These are phyloP conservation scores for Didymella exigua DNA, from an alignment of 2,329 filamentous ascomycete species.

Conservation along the genomic window DNA sequence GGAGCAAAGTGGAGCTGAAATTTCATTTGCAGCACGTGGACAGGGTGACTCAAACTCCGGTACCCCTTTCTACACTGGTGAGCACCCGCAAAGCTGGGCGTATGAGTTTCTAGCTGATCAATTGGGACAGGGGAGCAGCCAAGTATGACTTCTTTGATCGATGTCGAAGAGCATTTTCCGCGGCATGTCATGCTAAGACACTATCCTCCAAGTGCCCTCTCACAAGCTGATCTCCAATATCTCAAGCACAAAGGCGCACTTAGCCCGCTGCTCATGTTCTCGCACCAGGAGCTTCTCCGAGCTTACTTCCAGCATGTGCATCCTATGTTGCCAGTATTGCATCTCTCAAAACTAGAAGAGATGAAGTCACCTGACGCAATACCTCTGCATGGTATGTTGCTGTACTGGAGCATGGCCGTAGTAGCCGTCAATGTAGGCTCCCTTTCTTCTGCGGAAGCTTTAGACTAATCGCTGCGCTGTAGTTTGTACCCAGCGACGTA, in stretches of 20 bases:
- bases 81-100: neutral
- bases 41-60: slow-evolving; percentile 3
- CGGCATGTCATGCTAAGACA: slow-evolving; percentile 8
- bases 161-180: slow-evolving; percentile 6
- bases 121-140: slow-evolving; percentile 6
- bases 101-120: neutral
- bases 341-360: neutral
- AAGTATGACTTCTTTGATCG: slow-evolving; percentile 8
- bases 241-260: slow-evolving; percentile 10
- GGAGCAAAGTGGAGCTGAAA: slow-evolving; percentile 16
- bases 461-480: neutral
- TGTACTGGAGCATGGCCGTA: slow-evolving; percentile 16
- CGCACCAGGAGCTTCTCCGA: slow-evolving; percentile 6
- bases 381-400: neutral
- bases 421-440: slow-evolving; percentile 3
- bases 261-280: neutral
- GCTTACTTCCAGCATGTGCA: slow-evolving; percentile 13
- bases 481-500: slow-evolving; percentile 5
- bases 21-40: slow-evolving; percentile 5
- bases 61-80: slow-evolving; percentile 16
- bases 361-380: neutral
- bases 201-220: neutral
- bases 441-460: neutral
- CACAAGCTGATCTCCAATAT: slow-evolving; percentile 4
- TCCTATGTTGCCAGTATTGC: slow-evolving; percentile 4